Percentiles rank a stretch among this genome's conserved stretches.
These are phyloP conservation scores for Eucalyptus cloeziana DNA, from an alignment of 345 rosid genomes.

Conservation along the genomic window DNA sequence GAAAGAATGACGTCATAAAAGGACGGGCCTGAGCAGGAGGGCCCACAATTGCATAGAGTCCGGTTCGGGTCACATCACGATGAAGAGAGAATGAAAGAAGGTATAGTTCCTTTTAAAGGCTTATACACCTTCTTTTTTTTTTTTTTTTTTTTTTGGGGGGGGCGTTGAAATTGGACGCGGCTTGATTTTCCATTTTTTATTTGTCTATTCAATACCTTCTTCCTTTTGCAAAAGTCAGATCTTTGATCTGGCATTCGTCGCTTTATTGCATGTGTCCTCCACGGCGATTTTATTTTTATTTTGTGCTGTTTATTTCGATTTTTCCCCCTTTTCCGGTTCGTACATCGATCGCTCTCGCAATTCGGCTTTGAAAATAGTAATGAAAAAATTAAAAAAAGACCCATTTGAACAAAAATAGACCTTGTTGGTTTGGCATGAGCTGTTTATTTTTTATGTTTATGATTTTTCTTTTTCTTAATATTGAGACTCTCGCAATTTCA, in stretches of 20 bases:
- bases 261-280: not conserved
- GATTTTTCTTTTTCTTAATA: too few relatives aligned
- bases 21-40: not conserved
- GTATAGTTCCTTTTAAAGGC: not conserved
- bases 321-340: too few relatives aligned
- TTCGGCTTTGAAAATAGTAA: not conserved
- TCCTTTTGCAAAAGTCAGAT: not conserved
- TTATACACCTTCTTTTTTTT: not conserved
- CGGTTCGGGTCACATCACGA: not conserved
- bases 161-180: not conserved
- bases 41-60: not conserved
- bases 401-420: not conserved
- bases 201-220: not conserved
- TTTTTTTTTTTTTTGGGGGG: not conserved
- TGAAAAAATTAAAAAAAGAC: too few relatives aligned
- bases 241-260: not conserved
- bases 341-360: rapidly evolving
- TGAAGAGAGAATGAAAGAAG: not conserved
- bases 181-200: not conserved
- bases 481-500: not conserved
- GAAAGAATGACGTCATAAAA: not conserved
- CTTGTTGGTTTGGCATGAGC: not conserved
- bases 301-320: not conserved
- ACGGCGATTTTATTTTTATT: not conserved
- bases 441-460: not conserved